Percentiles rank a stretch among this genome's conserved stretches.
These are phyloP conservation scores for Chlamydomonas incerta DNA, from an alignment of 139 green algal species.

Conservation along the genomic window DNA sequence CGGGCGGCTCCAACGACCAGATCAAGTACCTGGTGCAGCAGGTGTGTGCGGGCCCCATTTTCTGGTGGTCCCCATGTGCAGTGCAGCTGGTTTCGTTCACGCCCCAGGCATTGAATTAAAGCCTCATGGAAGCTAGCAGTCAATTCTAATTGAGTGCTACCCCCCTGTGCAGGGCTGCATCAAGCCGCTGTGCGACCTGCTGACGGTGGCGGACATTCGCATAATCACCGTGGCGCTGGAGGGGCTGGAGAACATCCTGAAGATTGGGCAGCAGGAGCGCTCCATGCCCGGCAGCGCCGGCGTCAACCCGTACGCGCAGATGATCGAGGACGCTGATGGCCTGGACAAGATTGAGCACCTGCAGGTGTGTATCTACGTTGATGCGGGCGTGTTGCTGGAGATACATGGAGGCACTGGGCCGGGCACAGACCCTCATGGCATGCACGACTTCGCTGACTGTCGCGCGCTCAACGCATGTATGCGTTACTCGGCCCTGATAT, in stretches of 20 bases:
- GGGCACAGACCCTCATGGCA: too few species aligned
- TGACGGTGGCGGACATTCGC: conserved; percentile 88
- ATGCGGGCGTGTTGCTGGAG: too few species aligned
- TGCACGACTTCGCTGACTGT: too few species aligned
- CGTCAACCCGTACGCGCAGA: conserved; percentile 88
- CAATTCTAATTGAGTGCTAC: too few species aligned
- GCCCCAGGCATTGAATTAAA: too few species aligned
- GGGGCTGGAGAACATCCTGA: conserved; percentile 99
- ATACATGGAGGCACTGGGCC: too few species aligned
- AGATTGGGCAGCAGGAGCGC: conserved; percentile 75
- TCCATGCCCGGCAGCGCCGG: conserved; percentile 59
- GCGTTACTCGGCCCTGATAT: too few species aligned
- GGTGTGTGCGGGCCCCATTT: background rate
- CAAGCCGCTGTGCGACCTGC: conserved; percentile 96
- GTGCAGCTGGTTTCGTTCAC: too few species aligned
- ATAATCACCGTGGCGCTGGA: conserved; percentile 99
- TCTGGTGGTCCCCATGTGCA: too few species aligned
- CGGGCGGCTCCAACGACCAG: conserved; percentile 87
- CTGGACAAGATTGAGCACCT: conserved; percentile 99
- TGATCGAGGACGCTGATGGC: conserved; percentile 96
- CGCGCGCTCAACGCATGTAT: too few species aligned
- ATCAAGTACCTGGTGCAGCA: conserved; percentile 89
- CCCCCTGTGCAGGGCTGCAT: conserved; percentile 89
- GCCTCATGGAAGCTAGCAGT: too few species aligned
- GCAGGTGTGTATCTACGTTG: conserved; percentile 67